Percentiles rank a stretch among this genome's conserved stretches.
These are phyloP conservation scores for Pythium dissotocum DNA, from an alignment of 352 stramenopile species.

Conservation along the genomic window DNA sequence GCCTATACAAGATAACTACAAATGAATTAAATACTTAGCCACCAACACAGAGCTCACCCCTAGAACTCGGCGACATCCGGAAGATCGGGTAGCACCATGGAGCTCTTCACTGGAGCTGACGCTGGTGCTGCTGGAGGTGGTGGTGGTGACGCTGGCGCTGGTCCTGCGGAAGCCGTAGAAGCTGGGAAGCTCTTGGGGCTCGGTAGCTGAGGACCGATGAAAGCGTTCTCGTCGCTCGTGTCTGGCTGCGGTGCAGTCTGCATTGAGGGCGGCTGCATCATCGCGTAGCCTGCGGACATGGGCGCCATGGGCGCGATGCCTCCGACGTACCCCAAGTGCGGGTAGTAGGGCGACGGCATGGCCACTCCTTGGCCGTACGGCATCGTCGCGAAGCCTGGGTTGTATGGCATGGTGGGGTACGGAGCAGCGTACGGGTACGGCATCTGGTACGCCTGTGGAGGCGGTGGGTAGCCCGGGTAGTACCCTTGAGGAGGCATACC, in stretches of 20 bases:
- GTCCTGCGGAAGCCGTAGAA: neutral
- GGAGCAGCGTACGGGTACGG: constrained; percentile 35
- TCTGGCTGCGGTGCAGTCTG: neutral
- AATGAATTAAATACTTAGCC: constrained; percentile 1
- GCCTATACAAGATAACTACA: neutral
- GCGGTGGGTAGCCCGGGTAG: constrained; percentile 34
- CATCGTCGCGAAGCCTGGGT: constrained; percentile 7
- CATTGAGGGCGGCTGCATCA: constrained; percentile 14
- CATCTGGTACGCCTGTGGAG: constrained; percentile 22
- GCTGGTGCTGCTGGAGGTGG: neutral
- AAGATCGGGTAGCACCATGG: constrained; percentile 37
- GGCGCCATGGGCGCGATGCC: constrained; percentile 11
- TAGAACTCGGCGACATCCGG: constrained; percentile 43
- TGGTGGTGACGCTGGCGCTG: constrained; percentile 1
- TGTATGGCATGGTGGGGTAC: constrained; percentile 31
- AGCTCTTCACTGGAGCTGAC: neutral
- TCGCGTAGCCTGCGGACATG: constrained; percentile 9
- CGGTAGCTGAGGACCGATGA: constrained; percentile 56
- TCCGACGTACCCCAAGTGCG: constrained; percentile 21
- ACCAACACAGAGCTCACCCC: neutral
- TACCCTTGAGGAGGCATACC: constrained; percentile 35
- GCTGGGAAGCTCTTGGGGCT: constrained; percentile 27
- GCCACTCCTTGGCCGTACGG: constrained; percentile 19
- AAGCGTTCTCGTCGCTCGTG: constrained; percentile 16
- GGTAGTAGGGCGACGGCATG: constrained; percentile 23